Conservation (phyloP, 345 rosid genomes). For the Hibiscus trionum region DNA sequence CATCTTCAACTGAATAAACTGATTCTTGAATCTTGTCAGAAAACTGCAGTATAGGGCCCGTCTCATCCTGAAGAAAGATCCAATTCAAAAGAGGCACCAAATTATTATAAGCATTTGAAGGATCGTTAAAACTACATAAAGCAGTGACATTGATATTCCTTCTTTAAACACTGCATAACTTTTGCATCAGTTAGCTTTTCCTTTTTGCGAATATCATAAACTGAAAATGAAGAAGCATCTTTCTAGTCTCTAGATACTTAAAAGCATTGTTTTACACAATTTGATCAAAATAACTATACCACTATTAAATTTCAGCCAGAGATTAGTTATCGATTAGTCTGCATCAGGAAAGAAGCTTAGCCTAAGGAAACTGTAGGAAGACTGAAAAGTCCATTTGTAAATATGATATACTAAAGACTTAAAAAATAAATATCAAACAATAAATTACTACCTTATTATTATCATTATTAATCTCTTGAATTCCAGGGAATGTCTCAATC, state of each 20-base stretch:
- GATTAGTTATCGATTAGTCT: neutral
- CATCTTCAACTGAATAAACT: slow-evolving; percentile 44
- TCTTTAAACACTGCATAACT: neutral
- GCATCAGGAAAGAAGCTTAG: neutral
- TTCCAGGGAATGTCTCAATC: slow-evolving; percentile 31
- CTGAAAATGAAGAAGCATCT: neutral
- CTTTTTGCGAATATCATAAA: neutral
- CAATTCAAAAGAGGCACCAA: neutral
- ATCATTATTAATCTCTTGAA: slow-evolving; percentile 30
- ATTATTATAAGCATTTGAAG: slow-evolving; percentile 8
- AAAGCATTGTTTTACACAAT: neutral
- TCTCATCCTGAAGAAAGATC: slow-evolving; percentile 38
- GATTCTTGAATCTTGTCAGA: slow-evolving; percentile 35
- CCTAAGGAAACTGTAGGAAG: neutral
- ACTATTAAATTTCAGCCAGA: neutral
- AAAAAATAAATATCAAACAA: neutral
- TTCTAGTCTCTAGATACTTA: neutral
- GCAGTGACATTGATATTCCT: neutral
- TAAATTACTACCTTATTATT: slow-evolving; percentile 27
- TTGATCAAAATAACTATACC: neutral
- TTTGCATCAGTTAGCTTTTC: neutral
- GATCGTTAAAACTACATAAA: neutral
- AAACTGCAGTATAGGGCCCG: slow-evolving; percentile 23
- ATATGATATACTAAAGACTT: neutral
- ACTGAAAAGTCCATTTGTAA: neutral